Conservation (phyloP, 352 stramenopile genomes). For the Globisporangium parvum region DNA sequence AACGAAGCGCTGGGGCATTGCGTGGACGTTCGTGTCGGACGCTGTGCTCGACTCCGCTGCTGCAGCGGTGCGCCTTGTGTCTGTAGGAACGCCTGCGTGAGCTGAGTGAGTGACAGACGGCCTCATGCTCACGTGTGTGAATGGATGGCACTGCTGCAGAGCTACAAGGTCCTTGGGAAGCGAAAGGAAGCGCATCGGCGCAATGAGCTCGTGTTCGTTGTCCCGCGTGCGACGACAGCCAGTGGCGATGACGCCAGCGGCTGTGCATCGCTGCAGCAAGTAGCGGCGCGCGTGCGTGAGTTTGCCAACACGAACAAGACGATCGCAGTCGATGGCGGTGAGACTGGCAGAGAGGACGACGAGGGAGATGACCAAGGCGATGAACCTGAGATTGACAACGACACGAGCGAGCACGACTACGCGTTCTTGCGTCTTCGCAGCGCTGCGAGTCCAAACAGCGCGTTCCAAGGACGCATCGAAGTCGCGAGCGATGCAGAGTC, state of each 20-base stretch:
- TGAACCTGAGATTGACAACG: constrained; percentile 15
- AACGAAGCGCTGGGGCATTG: constrained; percentile 92
- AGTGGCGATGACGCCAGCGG: constrained; percentile 16
- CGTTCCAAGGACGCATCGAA: constrained; percentile 28
- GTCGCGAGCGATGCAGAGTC: constrained; percentile 14
- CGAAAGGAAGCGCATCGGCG: constrained; percentile 66
- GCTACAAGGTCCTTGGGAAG: constrained; percentile 73
- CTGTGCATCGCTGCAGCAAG: constrained; percentile 35
- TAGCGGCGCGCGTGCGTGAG: constrained; percentile 36
- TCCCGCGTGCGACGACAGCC: constrained; percentile 14
- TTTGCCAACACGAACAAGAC: constrained; percentile 20
- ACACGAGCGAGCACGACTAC: not conserved
- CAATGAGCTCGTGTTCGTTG: constrained; percentile 47
- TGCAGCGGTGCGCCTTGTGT: no score
- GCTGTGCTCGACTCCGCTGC: constrained; percentile 3
- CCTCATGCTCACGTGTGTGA: not conserved
- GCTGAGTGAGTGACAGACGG: no score
- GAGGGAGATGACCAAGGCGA: constrained; percentile 3
- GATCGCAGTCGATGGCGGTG: constrained; percentile 8
- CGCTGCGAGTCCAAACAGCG: not conserved
- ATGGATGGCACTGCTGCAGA: constrained; percentile 13
- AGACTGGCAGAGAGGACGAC: not conserved
- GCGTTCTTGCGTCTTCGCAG: constrained; percentile 11
- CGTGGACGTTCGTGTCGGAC: constrained; percentile 80
- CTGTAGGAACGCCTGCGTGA: no score